Percentiles rank a stretch among this genome's conserved stretches.
These are phyloP conservation scores for Hanseniaspora meyeri DNA, from an alignment of 805 yeast genomes.

Conservation along the genomic window DNA sequence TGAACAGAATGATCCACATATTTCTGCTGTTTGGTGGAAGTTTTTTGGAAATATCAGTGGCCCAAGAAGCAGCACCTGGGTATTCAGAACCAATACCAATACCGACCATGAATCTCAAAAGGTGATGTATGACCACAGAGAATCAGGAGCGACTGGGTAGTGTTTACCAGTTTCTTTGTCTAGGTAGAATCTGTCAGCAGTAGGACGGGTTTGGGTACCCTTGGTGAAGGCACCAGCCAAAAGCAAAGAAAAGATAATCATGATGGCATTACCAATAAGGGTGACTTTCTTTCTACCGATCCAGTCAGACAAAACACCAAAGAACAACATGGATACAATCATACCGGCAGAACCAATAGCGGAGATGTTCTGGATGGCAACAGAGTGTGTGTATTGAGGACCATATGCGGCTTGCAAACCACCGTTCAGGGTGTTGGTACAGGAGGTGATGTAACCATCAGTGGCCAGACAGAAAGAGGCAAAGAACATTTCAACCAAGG, in stretches of 20 bases:
- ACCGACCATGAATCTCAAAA: conserved; percentile 82
- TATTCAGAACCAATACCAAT: conserved; percentile 90
- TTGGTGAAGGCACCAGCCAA: conserved; percentile 84
- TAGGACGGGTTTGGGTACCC: conserved; percentile 21
- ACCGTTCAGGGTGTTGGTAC: conserved; percentile 64
- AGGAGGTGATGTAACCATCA: conserved; percentile 84
- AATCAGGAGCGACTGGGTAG: conserved; percentile 35
- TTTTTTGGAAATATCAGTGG: conserved; percentile 89
- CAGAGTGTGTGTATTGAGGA: conserved; percentile 43
- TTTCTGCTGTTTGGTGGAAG: conserved; percentile 76
- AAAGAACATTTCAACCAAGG: conserved; percentile 11
- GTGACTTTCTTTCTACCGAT: conserved; percentile 72
- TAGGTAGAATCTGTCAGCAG: conserved; percentile 9
- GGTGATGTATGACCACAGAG: conserved; percentile 67
- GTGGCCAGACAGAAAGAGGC: conserved; percentile 48
- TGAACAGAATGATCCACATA: conserved; percentile 80
- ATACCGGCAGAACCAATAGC: conserved; percentile 89
- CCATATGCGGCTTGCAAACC: conserved; percentile 60
- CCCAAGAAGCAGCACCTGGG: conserved; percentile 77
- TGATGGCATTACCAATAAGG: conserved; percentile 61
- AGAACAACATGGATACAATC: conserved; percentile 69
- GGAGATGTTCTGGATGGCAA: conserved; percentile 67
- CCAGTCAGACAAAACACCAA: conserved; percentile 73
- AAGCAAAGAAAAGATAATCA: conserved; percentile 66
- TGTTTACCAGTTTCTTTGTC: conserved; percentile 35